Evolutionary conservation across 176 grass and related monocot genomes (phyloP), one percentile per base, ranked within the genome.

Genomic region (Musa beccarii): DNA sequence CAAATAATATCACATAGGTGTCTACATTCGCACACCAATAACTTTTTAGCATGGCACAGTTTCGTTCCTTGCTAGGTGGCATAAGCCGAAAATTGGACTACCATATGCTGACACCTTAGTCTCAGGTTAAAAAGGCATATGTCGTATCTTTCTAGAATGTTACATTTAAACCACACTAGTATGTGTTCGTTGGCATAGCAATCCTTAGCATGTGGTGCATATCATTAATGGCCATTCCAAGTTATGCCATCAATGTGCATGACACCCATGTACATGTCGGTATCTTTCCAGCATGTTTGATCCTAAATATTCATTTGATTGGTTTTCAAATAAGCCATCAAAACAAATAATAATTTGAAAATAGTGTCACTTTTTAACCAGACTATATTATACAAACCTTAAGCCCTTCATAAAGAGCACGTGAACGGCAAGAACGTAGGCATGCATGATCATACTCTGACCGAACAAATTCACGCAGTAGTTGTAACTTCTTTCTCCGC

Each of bases 401-500:
- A 69, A 99, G 86, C 26, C 96, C 96, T 84, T 99, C 96, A 82
- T 99, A 99, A 66, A 99, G 88, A n/a, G 96, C 96, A 61, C 96
- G 90, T 52, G 96, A 99, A 72, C 96, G 86, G 81, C 96, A 99
- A 84, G 96, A 99, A 54, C 88, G 80, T 79, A 99, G 81, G 73
- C 96, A 99, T 53, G 96, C 89, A 86, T 99, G 96, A 73, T 99
- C 96, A 83, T 99, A 99, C 55, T 99, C 96, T 24, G 91, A 95
- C 54, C 96, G 87, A 81, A 99, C 96, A 99, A 95, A 99, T 87
- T 99, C 96, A 61, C 96, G 90, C 70, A 99, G 82, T 57, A 86
- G 87, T 78, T 99, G 96, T 55, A 99, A 84, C 57, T 99, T 99
- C 76, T 92, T 95, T 85, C 89, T 99, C 68, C 91, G 84, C 26